These are phyloP conservation scores for Linnemannia hyalina DNA, from an alignment of 192 early-diverging fungal species.

Conservation along the genomic window DNA sequence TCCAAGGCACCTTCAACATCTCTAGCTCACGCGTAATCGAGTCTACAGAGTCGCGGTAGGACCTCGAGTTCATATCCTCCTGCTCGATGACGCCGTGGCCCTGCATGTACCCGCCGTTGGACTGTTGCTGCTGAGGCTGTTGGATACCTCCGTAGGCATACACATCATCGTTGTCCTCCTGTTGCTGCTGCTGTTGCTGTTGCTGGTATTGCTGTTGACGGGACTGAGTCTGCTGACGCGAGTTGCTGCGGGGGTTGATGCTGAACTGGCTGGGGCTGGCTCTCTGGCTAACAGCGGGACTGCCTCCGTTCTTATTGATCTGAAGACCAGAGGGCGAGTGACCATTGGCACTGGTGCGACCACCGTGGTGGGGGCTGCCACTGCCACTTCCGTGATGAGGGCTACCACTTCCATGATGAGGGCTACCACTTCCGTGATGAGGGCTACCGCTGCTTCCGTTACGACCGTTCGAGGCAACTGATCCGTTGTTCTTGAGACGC, in stretches of 20 bases:
- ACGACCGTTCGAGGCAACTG: background rate
- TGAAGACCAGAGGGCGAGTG: constrained; percentile 18
- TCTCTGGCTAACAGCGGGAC: background rate
- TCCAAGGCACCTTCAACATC: constrained; percentile 56
- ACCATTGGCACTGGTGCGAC: background rate
- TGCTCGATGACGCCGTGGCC: background rate
- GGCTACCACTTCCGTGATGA: background rate
- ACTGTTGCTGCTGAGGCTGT: background rate
- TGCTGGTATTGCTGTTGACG: background rate
- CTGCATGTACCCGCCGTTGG: background rate
- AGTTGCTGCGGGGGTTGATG: background rate
- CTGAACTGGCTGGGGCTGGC: constrained; percentile 6
- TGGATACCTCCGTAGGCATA: constrained; percentile 21
- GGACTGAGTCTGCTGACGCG: background rate
- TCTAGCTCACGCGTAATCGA: constrained; percentile 56
- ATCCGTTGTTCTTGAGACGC: background rate
- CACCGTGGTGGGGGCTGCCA: background rate
- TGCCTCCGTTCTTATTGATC: constrained; percentile 10
- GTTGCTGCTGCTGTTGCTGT: background rate
- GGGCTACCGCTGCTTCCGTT: background rate
- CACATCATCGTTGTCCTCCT: background rate
- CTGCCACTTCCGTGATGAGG: background rate
- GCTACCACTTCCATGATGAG: background rate
- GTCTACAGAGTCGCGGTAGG: constrained; percentile 50
- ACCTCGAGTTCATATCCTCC: constrained; percentile 22